Base-by-base conservation (phyloP, 257 asterid genomes). In the Solanum sejunctum region DNA sequence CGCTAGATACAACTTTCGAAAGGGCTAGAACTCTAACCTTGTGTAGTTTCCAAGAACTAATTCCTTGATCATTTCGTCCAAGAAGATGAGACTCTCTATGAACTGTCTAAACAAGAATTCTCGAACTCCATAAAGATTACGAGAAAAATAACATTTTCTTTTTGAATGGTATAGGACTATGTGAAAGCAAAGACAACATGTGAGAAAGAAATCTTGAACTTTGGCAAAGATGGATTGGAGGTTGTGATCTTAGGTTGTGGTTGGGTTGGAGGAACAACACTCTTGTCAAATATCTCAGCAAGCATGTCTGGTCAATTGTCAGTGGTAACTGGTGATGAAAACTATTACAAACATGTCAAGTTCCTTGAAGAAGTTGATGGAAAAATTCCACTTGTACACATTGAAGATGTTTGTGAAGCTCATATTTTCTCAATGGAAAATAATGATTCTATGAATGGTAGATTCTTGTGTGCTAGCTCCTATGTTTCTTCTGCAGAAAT, bases 401-500 rank as follows among this genome's bases (percentile, higher is more conserved):
- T 88, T 83, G 88, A 88, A 9, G 89, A 88, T 86, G 88, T 88
- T 3, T 84, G 89, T 60, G 88, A 85, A 52, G 88, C 91, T 12
- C 89, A 86, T 8, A 83, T 88, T 83, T 88, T 88, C 41, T 78
- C 86, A 77, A 56, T 88, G n/a, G 88, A 88, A 84, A 43, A 47
- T 69, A 52, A 18, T 32, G 75, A 67, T 9, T 18, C 26, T 51
- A 47, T 85, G 20, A 55, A 39, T 75, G 91, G 88, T 49, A 84
- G 89, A 39, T 87, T 86, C 82, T 20, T 88, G 18, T 86, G 89
- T 78, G 91, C 88, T 47, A 81, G 85, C 54, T 45, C 49, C 7
- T 47, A 82, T 18, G 72, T 83, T 86, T 72, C 85, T 6, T 39
- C 73, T 49, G 83, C 85, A 83, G 85, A 86, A 55, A 88, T 84